A percentile compares a stretch with the other conserved stretches of the same genome.
Evolutionary conservation across 192 early-diverging fungal species (phyloP).

Genomic region (Coemansia sp.): DNA sequence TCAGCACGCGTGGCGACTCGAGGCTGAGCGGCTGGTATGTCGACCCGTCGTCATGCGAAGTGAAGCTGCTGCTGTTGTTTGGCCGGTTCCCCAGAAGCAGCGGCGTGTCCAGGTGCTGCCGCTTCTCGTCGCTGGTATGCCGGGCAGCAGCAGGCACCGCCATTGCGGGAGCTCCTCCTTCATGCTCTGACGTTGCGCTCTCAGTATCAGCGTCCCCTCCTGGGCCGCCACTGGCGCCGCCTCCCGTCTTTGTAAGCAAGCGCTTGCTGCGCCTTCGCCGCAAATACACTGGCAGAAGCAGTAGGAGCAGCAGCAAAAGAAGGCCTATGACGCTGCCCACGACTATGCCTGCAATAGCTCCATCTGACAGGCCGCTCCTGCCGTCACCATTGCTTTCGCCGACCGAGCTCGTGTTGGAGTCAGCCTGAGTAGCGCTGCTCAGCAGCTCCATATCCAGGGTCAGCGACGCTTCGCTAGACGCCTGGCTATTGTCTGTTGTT

Average conservation of each 20-base stretch:
- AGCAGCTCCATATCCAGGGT: neutral
- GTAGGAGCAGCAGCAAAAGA: constrained; percentile 33
- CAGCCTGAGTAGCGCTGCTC: neutral
- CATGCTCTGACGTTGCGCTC: constrained; percentile 1
- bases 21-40: constrained; percentile 39
- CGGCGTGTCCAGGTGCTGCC: constrained; percentile 39
- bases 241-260: constrained; percentile 17
- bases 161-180: neutral
- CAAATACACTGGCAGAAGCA: constrained; percentile 34
- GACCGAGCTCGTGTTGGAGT: neutral
- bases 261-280: constrained; percentile 35
- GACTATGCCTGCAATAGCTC: constrained; percentile 43
- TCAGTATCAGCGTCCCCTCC: constrained; percentile 2
- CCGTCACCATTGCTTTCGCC: neutral
- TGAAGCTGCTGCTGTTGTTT: constrained; percentile 40
- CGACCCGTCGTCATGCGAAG: constrained; percentile 34
- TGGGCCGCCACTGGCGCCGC: neutral
- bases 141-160: constrained; percentile 9
- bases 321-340: constrained; percentile 33
- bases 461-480: too few relatives aligned
- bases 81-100: constrained; percentile 37
- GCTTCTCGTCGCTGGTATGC: constrained; percentile 14
- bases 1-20: constrained; percentile 46
- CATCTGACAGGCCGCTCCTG: constrained; percentile 35
- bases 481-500: neutral